Evolutionary conservation across 169 alveolate species (phyloP).

Genomic region (Besnoitia besnoiti): DNA sequence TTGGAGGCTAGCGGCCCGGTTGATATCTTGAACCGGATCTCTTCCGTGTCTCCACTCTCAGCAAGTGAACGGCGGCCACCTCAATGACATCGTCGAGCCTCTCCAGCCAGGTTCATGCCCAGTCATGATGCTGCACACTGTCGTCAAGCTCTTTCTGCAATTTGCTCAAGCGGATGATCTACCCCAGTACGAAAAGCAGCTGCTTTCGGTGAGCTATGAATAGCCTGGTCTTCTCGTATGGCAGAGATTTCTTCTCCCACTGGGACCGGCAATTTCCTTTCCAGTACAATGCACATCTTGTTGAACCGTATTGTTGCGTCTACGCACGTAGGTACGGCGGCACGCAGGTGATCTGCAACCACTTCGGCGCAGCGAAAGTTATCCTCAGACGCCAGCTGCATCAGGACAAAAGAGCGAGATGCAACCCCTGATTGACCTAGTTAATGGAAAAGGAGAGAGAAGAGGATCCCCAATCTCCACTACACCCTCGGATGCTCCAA

Average conservation of each 20-base stretch:
- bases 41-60: neutral
- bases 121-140: constrained; percentile 27
- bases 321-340: neutral
- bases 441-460: no score
- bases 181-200: constrained; percentile 24
- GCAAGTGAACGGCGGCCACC: constrained; percentile 29
- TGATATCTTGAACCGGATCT: neutral
- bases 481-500: no score
- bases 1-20: no score
- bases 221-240: no score
- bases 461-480: no score
- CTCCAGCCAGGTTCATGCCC: constrained; percentile 34
- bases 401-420: neutral
- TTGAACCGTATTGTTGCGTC: no score
- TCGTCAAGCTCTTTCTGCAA: neutral
- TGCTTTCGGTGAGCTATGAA: constrained; percentile 28
- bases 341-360: neutral
- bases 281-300: no score
- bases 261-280: neutral
- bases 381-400: neutral
- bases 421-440: no score
- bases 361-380: neutral
- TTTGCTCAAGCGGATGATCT: constrained; percentile 30
- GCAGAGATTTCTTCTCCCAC: neutral
- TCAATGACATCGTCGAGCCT: constrained; percentile 10